Conservation (phyloP, 345 rosid genomes). For the Cardamine occulta region DNA sequence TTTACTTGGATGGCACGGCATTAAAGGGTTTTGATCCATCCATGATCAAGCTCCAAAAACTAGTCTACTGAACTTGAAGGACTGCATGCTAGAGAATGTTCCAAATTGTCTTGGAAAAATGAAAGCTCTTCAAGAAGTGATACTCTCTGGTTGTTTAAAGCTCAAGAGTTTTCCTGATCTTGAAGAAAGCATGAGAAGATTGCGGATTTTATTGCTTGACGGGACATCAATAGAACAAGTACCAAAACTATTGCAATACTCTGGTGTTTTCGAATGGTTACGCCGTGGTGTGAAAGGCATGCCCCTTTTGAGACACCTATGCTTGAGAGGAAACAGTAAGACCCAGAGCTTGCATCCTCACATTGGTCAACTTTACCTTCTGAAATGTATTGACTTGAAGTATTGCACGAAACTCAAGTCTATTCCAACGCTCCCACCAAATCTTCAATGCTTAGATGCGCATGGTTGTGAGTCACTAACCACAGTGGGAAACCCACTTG, state of each 20-base stretch:
- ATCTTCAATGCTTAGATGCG: conserved; percentile 19
- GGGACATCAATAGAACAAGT: conserved; percentile 19
- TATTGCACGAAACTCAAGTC: neutral
- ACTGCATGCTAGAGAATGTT: conserved; percentile 9
- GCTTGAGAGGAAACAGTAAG: neutral
- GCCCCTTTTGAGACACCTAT: neutral
- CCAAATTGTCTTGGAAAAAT: neutral
- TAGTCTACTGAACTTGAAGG: too few species aligned
- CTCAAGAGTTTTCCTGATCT: conserved; percentile 18
- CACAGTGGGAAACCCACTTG: neutral
- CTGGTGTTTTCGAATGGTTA: neutral
- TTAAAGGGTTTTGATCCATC: too few species aligned
- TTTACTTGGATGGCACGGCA: too few species aligned
- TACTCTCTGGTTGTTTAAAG: conserved; percentile 21
- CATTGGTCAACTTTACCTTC: conserved; percentile 5
- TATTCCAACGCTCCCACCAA: conserved; percentile 19
- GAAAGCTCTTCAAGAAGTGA: conserved; percentile 25
- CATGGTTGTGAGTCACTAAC: neutral
- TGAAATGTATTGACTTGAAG: conserved; percentile 9
- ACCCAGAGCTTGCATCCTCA: neutral
- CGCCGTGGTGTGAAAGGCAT: neutral
- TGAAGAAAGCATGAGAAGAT: neutral
- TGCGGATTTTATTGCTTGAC: conserved; percentile 6
- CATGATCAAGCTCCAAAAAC: too few species aligned
- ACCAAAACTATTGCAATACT: neutral